Evolutionary conservation across 2,329 filamentous ascomycete genomes (phyloP).

Genomic region (Ascochyta viciae-villosae): DNA sequence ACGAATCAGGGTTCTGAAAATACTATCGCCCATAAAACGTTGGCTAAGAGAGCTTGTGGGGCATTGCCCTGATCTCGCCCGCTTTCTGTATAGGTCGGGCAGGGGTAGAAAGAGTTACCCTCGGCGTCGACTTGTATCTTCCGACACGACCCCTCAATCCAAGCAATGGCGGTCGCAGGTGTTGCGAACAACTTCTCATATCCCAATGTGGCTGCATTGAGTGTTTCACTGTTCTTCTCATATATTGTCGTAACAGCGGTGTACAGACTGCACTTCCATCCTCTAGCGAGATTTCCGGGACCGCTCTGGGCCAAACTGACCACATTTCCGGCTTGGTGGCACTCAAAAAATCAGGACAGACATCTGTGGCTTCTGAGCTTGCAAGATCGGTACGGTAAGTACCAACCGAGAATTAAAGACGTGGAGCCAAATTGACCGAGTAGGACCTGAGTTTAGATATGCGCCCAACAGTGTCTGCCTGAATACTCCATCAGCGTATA

Average conservation of each 20-base stretch:
- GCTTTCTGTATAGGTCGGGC: neutral
- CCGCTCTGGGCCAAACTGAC: slow-evolving; percentile 24
- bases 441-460: slow-evolving; percentile 56
- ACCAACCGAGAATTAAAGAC: too few relatives aligned
- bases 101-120: neutral
- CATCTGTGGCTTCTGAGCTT: slow-evolving; percentile 75
- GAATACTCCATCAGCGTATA: slow-evolving; percentile 64
- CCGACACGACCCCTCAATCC: neutral
- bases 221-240: neutral
- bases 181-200: neutral
- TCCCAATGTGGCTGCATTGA: neutral
- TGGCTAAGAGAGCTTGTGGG: neutral
- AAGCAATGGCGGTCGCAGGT: neutral
- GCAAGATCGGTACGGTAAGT: slow-evolving; percentile 66
- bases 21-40: neutral
- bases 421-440: slow-evolving; percentile 26
- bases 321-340: slow-evolving; percentile 55
- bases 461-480: slow-evolving; percentile 77
- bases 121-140: neutral
- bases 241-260: slow-evolving; percentile 4
- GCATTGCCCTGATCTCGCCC: neutral
- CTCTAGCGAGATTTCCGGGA: slow-evolving; percentile 30
- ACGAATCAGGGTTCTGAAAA: neutral
- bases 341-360: slow-evolving; percentile 73
- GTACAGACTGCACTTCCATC: slow-evolving; percentile 26